Evolutionary conservation across 148 eudicot species (phyloP).

Genomic region (Vaccinium myrtillus): DNA sequence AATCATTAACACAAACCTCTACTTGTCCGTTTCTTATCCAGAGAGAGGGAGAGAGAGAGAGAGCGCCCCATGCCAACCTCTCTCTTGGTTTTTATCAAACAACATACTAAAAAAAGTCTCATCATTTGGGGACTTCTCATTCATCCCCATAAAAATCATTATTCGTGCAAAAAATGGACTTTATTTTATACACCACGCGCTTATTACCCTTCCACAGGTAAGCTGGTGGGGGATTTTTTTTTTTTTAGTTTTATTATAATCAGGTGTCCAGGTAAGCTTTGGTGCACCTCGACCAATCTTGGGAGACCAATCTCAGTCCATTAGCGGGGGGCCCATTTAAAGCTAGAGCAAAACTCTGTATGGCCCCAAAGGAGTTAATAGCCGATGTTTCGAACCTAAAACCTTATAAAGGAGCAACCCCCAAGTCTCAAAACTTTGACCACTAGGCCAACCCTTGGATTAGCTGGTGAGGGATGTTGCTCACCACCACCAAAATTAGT

Average conservation of each 20-base stretch:
- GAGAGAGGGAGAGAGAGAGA: not conserved
- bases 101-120: not conserved
- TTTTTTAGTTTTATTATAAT: no score
- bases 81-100: conserved; percentile 20
- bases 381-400: no score
- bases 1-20: conserved; percentile 35
- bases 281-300: no score
- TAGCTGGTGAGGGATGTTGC: conserved; percentile 10
- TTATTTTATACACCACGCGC: conserved; percentile 24
- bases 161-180: not conserved
- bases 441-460: no score
- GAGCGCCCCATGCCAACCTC: not conserved
- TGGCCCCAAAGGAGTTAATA: no score
- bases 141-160: conserved; percentile 16
- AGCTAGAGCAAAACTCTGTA: no score
- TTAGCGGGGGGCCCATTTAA: no score
- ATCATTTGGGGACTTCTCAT: conserved; percentile 20
- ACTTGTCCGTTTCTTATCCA: conserved; percentile 33
- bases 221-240: conserved; percentile 3
- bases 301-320: no score
- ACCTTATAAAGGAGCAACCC: no score
- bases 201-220: conserved; percentile 10
- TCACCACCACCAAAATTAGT: conserved; percentile 47
- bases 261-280: no score
- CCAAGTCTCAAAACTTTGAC: no score